A percentile compares a stretch with the other conserved stretches of the same genome.
These are phyloP conservation scores for Euphorbia pulcherrima DNA, from an alignment of 345 rosid species.

Conservation along the genomic window DNA sequence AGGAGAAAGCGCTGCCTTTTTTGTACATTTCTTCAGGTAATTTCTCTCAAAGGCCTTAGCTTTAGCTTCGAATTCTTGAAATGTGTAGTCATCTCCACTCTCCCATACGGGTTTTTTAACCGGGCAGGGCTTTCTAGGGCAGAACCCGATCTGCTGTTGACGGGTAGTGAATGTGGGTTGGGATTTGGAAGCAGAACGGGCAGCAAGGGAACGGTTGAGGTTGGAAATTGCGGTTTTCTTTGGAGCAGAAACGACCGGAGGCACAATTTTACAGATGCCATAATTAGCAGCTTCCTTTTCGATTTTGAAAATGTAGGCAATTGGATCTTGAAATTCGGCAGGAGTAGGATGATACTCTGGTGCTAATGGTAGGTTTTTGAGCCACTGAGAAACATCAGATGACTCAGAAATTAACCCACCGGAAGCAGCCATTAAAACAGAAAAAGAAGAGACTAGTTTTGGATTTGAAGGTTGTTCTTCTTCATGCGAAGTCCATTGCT, in stretches of 20 bases:
- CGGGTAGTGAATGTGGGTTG: constrained; percentile 93
- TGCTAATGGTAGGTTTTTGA: constrained; percentile 76
- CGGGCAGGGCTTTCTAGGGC: constrained; percentile 85
- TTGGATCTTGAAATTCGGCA: constrained; percentile 98
- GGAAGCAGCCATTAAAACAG: constrained; percentile 44
- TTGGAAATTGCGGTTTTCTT: constrained; percentile 63
- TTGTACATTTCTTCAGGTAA: constrained; percentile 58
- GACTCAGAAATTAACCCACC: constrained; percentile 35
- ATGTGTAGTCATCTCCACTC: constrained; percentile 84
- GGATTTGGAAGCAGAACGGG: constrained; percentile 43
- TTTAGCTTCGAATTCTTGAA: constrained; percentile 82
- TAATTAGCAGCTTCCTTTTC: constrained; percentile 87
- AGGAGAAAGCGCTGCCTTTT: constrained; percentile 56
- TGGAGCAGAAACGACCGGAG: constrained; percentile 66
- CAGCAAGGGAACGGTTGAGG: constrained; percentile 77
- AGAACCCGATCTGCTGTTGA: constrained; percentile 99
- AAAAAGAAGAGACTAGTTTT: not conserved
- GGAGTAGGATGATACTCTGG: constrained; percentile 87
- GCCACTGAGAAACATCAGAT: constrained; percentile 80
- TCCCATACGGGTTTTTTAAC: constrained; percentile 93
- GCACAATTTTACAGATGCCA: constrained; percentile 97
- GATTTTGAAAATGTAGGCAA: constrained; percentile 94
- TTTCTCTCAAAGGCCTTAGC: constrained; percentile 69
- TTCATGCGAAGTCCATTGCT: constrained; percentile 33
- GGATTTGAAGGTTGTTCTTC: constrained; percentile 3